Evolutionary conservation across 2,329 filamentous ascomycete genomes (phyloP).

Genomic region (Nothopassalora personata): DNA sequence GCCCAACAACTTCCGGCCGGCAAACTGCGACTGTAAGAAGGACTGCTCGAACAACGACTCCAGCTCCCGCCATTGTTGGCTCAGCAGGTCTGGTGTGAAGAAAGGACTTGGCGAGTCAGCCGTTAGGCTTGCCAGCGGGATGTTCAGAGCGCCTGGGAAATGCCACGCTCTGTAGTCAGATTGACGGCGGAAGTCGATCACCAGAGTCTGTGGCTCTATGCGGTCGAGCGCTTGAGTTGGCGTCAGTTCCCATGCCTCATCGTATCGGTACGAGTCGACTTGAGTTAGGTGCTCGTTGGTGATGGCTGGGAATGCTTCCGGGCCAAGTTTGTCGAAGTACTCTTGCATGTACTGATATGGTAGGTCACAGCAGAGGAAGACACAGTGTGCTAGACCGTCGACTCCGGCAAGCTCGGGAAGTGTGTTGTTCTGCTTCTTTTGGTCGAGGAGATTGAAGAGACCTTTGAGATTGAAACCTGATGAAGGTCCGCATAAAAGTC

Average conservation of each 20-base stretch:
- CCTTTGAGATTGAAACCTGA: slow-evolving; percentile 56
- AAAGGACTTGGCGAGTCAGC: slow-evolving; percentile 42
- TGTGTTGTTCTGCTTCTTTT: slow-evolving; percentile 43
- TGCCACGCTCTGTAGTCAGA: slow-evolving; percentile 2
- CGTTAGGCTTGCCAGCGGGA: slow-evolving; percentile 37
- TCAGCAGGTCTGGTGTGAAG: slow-evolving; percentile 40
- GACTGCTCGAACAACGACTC: slow-evolving; percentile 38
- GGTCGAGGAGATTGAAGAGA: slow-evolving; percentile 47
- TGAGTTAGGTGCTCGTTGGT: slow-evolving; percentile 45
- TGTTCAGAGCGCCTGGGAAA: slow-evolving; percentile 5
- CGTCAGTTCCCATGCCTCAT: slow-evolving; percentile 50
- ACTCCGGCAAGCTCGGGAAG: slow-evolving; percentile 42
- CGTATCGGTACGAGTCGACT: slow-evolving; percentile 52
- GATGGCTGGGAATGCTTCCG: slow-evolving; percentile 47
- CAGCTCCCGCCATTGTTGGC: slow-evolving; percentile 45
- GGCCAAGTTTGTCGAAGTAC: slow-evolving; percentile 52
- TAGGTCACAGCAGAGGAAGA: slow-evolving; percentile 59
- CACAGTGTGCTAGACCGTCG: slow-evolving; percentile 48
- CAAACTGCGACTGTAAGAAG: slow-evolving; percentile 22
- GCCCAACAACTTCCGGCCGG: slow-evolving; percentile 39
- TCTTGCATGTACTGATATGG: slow-evolving; percentile 58
- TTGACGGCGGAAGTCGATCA: slow-evolving; percentile 22
- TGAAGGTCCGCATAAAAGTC: slow-evolving; percentile 56
- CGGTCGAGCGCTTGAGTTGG: slow-evolving; percentile 37
- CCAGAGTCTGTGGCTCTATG: slow-evolving; percentile 8